Base-by-base conservation (phyloP, 2,329 filamentous ascomycete genomes). In the Raffaelea ambrosiae region DNA sequence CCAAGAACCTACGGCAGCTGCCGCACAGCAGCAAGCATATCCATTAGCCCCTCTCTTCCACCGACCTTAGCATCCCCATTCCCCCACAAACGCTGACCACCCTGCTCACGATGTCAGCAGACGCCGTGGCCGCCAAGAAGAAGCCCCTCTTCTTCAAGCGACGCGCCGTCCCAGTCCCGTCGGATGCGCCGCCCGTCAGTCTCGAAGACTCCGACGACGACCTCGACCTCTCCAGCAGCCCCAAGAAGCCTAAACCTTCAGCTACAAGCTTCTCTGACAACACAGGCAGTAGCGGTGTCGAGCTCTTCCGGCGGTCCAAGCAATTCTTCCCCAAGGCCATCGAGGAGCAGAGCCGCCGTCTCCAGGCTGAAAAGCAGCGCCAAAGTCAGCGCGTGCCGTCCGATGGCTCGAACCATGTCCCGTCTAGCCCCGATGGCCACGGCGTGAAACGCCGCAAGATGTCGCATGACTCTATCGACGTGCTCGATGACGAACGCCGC, bases 291-390 rank as follows among this genome's bases (percentile, higher is more conserved):
- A 54, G 57, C 23, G 65, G 69, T 3, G 63, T 79, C 11, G 64
- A 63, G 2, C 61, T 79, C 5, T 80, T 80, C 53, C 66, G 69
- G 39, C 71, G 72, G 5, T 66, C 71, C 13, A 71, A 70, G 51
- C 66, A 71, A 49, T 74, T 76, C 57, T 74, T 72, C 44, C 65
- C 69, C 5, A 43, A 40, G 5, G 45, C 48, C 13, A 1, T 59
- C 3, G 52, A 59, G 31, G 63, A 64, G 26, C 44, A 54, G 26
- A 39, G 13, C 8, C 45, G 29, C 5, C 31, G 44, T 41, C 54
- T 36, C n/a, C n/a, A 19, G 31, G 48, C 14, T 16, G 41, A 41
- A 7, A 44, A 48, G 14, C 40, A 43, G 46, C 43, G 19, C 14
- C 29, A 45, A 66, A 68, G n/a, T 67, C n/a, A 21, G 13, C 18